Evolutionary conservation across 2,329 filamentous ascomycete genomes (phyloP).

Genomic region (Phaeosphaeriaceae sp.): DNA sequence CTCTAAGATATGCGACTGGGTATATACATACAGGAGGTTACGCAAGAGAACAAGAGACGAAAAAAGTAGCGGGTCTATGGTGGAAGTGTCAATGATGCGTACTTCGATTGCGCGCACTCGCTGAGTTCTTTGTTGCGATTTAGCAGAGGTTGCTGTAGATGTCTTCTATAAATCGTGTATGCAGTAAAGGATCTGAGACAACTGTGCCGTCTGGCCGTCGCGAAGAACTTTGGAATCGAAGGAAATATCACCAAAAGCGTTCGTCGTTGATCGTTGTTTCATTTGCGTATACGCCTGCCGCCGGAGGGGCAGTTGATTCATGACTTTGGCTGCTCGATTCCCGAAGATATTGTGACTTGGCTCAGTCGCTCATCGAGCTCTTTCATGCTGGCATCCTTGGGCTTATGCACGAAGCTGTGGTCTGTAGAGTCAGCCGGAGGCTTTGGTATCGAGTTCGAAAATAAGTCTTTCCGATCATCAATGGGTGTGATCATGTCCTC

Average conservation of each 20-base stretch:
- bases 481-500: conserved; percentile 29
- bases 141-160: too few species aligned
- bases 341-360: background rate
- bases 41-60: background rate
- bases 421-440: background rate
- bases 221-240: too few species aligned
- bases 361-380: background rate
- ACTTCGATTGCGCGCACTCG: too few species aligned
- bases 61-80: background rate
- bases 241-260: too few species aligned
- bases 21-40: background rate
- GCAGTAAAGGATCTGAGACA: too few species aligned
- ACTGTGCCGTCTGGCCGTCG: too few species aligned
- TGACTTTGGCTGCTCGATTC: background rate
- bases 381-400: background rate
- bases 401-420: background rate
- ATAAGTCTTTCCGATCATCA: conserved; percentile 8
- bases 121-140: too few species aligned
- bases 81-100: too few species aligned
- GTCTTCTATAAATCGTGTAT: background rate
- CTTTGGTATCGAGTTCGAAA: background rate
- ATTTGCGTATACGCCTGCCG: background rate
- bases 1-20: background rate
- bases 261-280: too few species aligned
- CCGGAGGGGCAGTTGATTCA: background rate